Evolutionary conservation across 352 stramenopile species (phyloP).

Genomic region (Phytopythium boreale): DNA sequence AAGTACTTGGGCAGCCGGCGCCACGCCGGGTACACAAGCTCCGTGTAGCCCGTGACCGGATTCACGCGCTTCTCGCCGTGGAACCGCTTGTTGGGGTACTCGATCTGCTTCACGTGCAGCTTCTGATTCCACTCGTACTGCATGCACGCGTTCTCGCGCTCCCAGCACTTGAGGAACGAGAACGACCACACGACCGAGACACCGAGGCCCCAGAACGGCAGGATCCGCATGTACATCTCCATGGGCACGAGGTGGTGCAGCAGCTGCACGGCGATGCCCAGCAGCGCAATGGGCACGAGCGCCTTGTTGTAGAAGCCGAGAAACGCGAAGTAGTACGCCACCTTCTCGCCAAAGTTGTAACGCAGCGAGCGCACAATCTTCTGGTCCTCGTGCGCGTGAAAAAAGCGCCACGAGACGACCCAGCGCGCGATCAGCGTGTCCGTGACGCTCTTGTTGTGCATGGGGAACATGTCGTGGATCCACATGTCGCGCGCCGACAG

Average conservation of each 20-base stretch:
- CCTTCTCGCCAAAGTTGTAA: slow-evolving; percentile 84
- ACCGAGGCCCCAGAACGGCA: slow-evolving; percentile 79
- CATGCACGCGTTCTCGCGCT: slow-evolving; percentile 74
- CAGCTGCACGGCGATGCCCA: slow-evolving; percentile 59
- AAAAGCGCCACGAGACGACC: slow-evolving; percentile 58
- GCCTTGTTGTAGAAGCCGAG: slow-evolving; percentile 81
- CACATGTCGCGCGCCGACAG: slow-evolving; percentile 52
- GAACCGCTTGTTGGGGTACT: slow-evolving; percentile 83
- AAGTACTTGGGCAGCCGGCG: slow-evolving; percentile 71
- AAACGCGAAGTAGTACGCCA: slow-evolving; percentile 87
- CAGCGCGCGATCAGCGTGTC: slow-evolving; percentile 67
- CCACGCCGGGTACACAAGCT: slow-evolving; percentile 68
- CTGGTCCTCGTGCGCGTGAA: slow-evolving; percentile 47
- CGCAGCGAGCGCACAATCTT: slow-evolving; percentile 65
- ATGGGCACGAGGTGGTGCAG: slow-evolving; percentile 51
- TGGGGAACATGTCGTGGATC: slow-evolving; percentile 83
- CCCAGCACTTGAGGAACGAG: slow-evolving; percentile 81
- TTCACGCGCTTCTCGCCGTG: slow-evolving; percentile 67
- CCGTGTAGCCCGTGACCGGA: slow-evolving; percentile 64
- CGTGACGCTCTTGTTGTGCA: slow-evolving; percentile 72
- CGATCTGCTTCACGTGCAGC: slow-evolving; percentile 78
- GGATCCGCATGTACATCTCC: slow-evolving; percentile 70
- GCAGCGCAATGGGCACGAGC: slow-evolving; percentile 67
- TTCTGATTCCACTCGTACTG: slow-evolving; percentile 83
- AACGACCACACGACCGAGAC: slow-evolving; percentile 84